phyloP scores from a whole-genome alignment of 2,329 filamentous ascomycete species.

The Xylariales sp. region DNA sequence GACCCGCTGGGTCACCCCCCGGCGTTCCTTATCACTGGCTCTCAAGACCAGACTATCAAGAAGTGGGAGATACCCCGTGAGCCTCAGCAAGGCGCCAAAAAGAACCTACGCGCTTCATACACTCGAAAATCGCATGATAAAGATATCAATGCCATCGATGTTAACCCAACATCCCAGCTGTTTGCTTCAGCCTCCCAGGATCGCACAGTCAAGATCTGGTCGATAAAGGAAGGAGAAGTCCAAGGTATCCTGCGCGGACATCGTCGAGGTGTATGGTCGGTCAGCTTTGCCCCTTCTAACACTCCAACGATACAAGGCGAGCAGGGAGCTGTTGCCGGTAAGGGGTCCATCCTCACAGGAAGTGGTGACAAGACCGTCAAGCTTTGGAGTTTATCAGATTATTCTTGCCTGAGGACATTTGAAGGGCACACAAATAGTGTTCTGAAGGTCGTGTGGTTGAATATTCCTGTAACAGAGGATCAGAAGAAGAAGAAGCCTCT shows the following conservation, averaged over 20 bases:
- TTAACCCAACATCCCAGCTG: slow-evolving; percentile 68
- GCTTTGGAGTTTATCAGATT: slow-evolving; percentile 89
- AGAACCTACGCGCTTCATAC: slow-evolving; percentile 64
- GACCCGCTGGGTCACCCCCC: slow-evolving; percentile 78
- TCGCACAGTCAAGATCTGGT: slow-evolving; percentile 96
- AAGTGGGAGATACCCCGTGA: slow-evolving; percentile 76
- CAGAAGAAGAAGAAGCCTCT: slow-evolving; percentile 58
- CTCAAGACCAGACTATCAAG: slow-evolving; percentile 93
- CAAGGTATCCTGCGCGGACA: slow-evolving; percentile 90
- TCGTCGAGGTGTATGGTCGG: slow-evolving; percentile 92
- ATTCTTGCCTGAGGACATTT: slow-evolving; percentile 87
- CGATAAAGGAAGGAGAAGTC: slow-evolving; percentile 81
- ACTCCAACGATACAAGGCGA: slow-evolving; percentile 71
- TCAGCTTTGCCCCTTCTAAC: slow-evolving; percentile 79
- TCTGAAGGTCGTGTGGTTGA: slow-evolving; percentile 87
- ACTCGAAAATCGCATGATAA: slow-evolving; percentile 97
- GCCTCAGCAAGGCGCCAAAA: slow-evolving; percentile 40
- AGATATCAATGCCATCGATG: slow-evolving; percentile 92
- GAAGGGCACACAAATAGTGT: slow-evolving; percentile 97
- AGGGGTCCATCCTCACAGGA: slow-evolving; percentile 82
- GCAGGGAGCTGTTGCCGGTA: slow-evolving; percentile 66
- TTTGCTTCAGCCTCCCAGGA: slow-evolving; percentile 98
- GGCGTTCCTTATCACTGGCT: slow-evolving; percentile 82
- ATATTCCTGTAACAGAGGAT: slow-evolving; percentile 43
- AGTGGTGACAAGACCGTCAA: slow-evolving; percentile 96